phyloP scores from a whole-genome alignment of 2,329 filamentous ascomycete genomes.

The Metarhizium anisopliae region DNA sequence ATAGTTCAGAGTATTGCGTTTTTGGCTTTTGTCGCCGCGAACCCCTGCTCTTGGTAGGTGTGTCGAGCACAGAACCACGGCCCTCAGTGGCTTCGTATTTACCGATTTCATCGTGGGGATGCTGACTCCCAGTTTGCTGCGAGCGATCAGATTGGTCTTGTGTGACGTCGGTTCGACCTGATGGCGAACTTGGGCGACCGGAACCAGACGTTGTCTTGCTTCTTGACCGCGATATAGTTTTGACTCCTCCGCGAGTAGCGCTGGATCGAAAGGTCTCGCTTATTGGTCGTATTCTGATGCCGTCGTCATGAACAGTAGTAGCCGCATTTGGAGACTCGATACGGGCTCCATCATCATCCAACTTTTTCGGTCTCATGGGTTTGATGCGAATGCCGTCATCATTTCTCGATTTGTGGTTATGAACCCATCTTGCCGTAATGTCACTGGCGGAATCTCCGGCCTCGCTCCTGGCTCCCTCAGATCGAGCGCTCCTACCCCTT shows the following conservation, averaged over 20 bases:
- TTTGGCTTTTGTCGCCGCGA: conserved; percentile 19
- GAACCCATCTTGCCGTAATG: conserved; percentile 14
- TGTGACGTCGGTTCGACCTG: conserved; percentile 19
- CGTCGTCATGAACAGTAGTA: conserved; percentile 15
- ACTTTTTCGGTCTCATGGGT: background rate
- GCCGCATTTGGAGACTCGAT: conserved; percentile 24
- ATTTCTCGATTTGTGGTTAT: conserved; percentile 5
- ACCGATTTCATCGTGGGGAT: conserved; percentile 11
- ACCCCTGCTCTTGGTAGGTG: conserved; percentile 28
- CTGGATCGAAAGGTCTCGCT: conserved; percentile 17
- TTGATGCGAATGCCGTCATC: conserved; percentile 21
- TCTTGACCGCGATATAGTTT: conserved; percentile 13
- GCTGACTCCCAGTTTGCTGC: conserved; percentile 1
- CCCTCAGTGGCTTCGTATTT: conserved; percentile 26
- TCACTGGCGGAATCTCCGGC: conserved; percentile 18
- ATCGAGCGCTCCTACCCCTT: conserved; percentile 16
- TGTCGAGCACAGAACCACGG: conserved; percentile 25
- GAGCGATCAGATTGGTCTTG: conserved; percentile 15
- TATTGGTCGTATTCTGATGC: conserved; percentile 19
- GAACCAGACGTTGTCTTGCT: conserved; percentile 19
- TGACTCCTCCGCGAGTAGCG: conserved; percentile 10
- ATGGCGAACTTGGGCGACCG: conserved; percentile 11
- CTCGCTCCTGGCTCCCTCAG: conserved; percentile 18
- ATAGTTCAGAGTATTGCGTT: conserved; percentile 11
- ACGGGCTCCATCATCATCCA: conserved; percentile 33